Base-by-base conservation (phyloP, 2,329 filamentous ascomycete species). In the Ceratocystis cubensis region DNA sequence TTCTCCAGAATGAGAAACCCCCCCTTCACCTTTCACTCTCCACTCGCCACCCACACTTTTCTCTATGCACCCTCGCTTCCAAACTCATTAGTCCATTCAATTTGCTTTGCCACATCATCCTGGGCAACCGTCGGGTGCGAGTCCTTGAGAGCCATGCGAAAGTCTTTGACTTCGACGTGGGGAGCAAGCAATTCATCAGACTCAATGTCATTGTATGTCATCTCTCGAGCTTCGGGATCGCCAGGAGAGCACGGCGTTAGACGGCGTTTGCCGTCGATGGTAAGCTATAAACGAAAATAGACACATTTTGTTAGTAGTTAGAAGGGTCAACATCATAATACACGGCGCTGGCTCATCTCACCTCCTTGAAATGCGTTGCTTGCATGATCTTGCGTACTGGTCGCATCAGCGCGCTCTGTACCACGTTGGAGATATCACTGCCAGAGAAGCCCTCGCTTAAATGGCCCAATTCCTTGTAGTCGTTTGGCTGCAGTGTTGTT, bases 331-430 rank as follows among this genome's bases (percentile, higher is more conserved):
- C 13, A 25, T 17, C 25, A 7, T 0, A 17, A 22, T 17, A 4
- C n/a, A 4, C 13, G 25, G 1, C 37, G 10, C 37, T 13, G 1
- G 37, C 37, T 13, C 37, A 57, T 75, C 78, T 57, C 80, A 93
- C 93, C 79, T 89, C 87, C 76, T 96, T 96, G 78, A 97, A 99
- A 78, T 99, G 94, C 65, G 94, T 99, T 20, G 94, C 93, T 70
- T 92, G 96, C 75, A 97, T 88, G 71, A 99, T 97, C 77, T 96
- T 95, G 69, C 94, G 84, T 69, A 99, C 89, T 1, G 94, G 95
- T 73, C 96, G 91, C 94, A 99, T 99, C 48, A 99, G 79, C 0
- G 94, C 94, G 74, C 95, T 89, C 75, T 99, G 94, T 22, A 97
- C 94, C 2, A 91, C 91, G 73, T 97, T 97, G 72, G 83, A 85